Conservation (phyloP, 495 filamentous ascomycete species). For the Trichoderma virens region DNA sequence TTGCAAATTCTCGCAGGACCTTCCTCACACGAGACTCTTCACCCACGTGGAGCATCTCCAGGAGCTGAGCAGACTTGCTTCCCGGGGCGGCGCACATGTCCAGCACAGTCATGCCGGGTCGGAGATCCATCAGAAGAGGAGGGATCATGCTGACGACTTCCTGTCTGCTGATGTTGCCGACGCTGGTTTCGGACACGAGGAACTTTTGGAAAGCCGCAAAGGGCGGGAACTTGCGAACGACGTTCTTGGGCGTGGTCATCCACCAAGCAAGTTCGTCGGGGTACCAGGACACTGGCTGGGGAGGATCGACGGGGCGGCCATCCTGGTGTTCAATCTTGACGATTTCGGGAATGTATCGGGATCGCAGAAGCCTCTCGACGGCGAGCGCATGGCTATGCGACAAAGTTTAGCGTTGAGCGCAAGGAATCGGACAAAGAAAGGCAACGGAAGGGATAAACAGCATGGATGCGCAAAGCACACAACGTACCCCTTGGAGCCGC, state of each 20-base stretch:
- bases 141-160: conserved; percentile 99
- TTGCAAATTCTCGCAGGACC: conserved; percentile 44
- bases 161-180: conserved; percentile 94
- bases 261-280: conserved; percentile 89
- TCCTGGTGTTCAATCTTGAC: conserved; percentile 66
- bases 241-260: conserved; percentile 93
- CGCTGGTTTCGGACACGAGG: conserved; percentile 92
- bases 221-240: conserved; percentile 81
- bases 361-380: conserved; percentile 74
- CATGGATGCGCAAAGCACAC: not conserved
- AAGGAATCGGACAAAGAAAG: not conserved
- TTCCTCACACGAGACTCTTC: conserved; percentile 76
- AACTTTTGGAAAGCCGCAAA: conserved; percentile 96
- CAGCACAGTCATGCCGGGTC: conserved; percentile 82
- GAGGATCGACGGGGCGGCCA: conserved; percentile 70
- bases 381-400: conserved; percentile 62
- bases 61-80: conserved; percentile 89
- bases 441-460: conserved; percentile 13
- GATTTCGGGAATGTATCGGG: conserved; percentile 86
- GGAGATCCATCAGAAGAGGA: conserved; percentile 83
- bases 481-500: conserved; percentile 72
- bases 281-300: conserved; percentile 77
- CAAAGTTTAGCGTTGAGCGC: conserved; percentile 20
- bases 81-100: conserved; percentile 96
- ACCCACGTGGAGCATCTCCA: conserved; percentile 87